A percentile compares a stretch with the other conserved stretches of the same genome.
Evolutionary conservation across 148 eudicot genomes (phyloP).

Genomic region (Simmondsia chinensis): DNA sequence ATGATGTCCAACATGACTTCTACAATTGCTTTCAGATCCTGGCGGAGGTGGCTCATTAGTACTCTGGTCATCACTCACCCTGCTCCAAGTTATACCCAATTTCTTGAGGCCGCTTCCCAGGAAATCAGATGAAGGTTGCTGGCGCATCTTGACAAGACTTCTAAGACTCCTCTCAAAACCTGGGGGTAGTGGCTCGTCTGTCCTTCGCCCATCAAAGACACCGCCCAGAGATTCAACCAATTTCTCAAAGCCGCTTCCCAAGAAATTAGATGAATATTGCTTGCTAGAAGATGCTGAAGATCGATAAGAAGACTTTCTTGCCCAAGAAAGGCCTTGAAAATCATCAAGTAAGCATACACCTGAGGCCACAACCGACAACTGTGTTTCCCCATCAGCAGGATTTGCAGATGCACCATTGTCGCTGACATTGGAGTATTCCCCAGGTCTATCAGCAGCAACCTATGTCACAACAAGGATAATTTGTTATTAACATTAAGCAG

Average conservation of each 20-base stretch:
- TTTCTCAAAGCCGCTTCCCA: conserved; percentile 14
- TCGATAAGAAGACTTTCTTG: not conserved
- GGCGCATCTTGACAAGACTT: conserved; percentile 9
- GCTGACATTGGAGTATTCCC: conserved; percentile 7
- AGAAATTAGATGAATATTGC: conserved; percentile 6
- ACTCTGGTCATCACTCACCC: conserved; percentile 13
- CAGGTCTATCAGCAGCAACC: conserved; percentile 27
- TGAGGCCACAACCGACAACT: not conserved
- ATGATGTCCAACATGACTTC: conserved; percentile 15
- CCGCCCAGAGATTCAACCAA: conserved; percentile 11
- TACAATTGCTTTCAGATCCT: conserved; percentile 24
- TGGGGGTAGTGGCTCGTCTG: conserved; percentile 20
- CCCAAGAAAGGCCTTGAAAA: conserved; percentile 2
- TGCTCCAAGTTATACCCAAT: conserved; percentile 23
- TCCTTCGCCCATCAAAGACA: conserved; percentile 4
- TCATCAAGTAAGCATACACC: conserved; percentile 5
- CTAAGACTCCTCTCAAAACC: conserved; percentile 4
- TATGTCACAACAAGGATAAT: conserved; percentile 13
- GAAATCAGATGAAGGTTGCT: conserved; percentile 19
- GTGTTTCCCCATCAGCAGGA: conserved; percentile 4
- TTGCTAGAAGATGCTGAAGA: conserved; percentile 2
- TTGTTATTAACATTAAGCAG: conserved; percentile 1
- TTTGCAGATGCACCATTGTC: conserved; percentile 8
- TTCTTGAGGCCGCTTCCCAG: conserved; percentile 44
- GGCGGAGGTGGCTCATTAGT: conserved; percentile 34